A percentile compares a stretch with the other conserved stretches of the same genome.
phyloP scores from a whole-genome alignment of 495 filamentous ascomycete species.

The Paragyromitra xinjiangensis region DNA sequence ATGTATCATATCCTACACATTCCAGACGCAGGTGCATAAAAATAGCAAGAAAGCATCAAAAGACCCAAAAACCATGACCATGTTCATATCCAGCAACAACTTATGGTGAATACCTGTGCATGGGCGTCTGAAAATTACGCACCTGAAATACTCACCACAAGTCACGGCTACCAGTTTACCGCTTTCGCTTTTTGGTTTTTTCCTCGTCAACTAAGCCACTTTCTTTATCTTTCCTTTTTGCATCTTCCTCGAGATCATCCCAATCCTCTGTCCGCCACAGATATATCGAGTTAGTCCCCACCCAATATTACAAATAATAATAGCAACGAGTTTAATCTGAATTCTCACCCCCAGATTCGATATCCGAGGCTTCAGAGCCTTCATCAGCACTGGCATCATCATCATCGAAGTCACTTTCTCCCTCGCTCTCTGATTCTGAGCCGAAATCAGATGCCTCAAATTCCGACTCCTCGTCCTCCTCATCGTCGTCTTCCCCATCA shows the following conservation, averaged over 20 bases:
- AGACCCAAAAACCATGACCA: constrained; percentile 9
- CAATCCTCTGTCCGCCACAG: constrained; percentile 54
- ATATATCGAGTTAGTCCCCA: constrained; percentile 43
- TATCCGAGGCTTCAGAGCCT: constrained; percentile 60
- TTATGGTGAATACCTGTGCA: constrained; percentile 26
- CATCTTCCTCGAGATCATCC: constrained; percentile 58
- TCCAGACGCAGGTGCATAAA: constrained; percentile 28
- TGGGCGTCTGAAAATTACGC: constrained; percentile 32
- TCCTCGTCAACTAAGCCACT: constrained; percentile 49
- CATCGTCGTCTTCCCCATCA: constrained; percentile 80
- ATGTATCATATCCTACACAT: constrained; percentile 40
- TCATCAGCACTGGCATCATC: constrained; percentile 66
- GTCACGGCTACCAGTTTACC: constrained; percentile 46
- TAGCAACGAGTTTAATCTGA: constrained; percentile 38
- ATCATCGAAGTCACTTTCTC: constrained; percentile 90
- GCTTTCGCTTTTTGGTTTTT: constrained; percentile 55
- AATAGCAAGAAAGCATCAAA: constrained; percentile 35
- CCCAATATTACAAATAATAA: constrained; percentile 24
- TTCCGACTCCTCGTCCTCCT: constrained; percentile 86
- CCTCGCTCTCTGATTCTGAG: constrained; percentile 77
- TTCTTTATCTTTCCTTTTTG: constrained; percentile 56
- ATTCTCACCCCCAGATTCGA: constrained; percentile 58
- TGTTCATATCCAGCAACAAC: constrained; percentile 20
- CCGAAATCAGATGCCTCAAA: constrained; percentile 91
- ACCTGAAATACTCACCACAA: constrained; percentile 29